These are phyloP conservation scores for Parasitella parasitica DNA, from an alignment of 371 early-diverging fungal species.

Conservation along the genomic window DNA sequence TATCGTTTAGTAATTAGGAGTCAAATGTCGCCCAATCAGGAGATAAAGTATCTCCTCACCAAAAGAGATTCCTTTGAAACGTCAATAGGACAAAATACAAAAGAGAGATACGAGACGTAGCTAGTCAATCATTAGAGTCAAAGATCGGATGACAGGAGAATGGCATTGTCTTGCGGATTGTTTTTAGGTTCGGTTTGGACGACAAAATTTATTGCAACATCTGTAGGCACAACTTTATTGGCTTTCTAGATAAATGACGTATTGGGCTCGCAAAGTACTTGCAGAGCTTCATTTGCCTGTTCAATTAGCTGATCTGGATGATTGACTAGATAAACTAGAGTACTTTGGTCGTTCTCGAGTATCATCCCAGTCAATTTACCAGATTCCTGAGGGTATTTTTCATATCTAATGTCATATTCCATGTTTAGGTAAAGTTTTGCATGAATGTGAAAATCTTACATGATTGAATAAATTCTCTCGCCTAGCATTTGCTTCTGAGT, in stretches of 20 bases:
- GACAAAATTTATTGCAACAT: no score
- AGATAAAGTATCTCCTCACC: no score
- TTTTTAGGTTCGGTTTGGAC: no score
- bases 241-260: slow-evolving; percentile 5
- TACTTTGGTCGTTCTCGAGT: slow-evolving; percentile 93
- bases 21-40: no score
- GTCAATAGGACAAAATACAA: no score
- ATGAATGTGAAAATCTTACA: slow-evolving; percentile 32
- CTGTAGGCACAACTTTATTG: slow-evolving; percentile 8
- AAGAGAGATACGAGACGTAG: no score
- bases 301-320: slow-evolving; percentile 61
- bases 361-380: slow-evolving; percentile 98
- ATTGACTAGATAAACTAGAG: slow-evolving; percentile 85
- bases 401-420: slow-evolving; percentile 27
- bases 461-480: slow-evolving; percentile 86
- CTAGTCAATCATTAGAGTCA: no score
- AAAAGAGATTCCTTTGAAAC: no score
- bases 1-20: not conserved
- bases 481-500: slow-evolving; percentile 93
- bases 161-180: no score
- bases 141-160: no score
- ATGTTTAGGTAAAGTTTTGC: not conserved
- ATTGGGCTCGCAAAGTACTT: slow-evolving; percentile 22
- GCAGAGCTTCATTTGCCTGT: slow-evolving; percentile 34
- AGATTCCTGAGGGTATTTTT: slow-evolving; percentile 69